Percentiles rank a stretch among this genome's conserved stretches.
Conservation (phyloP, 805 yeast genomes). For the Ogataea methanolica region DNA sequence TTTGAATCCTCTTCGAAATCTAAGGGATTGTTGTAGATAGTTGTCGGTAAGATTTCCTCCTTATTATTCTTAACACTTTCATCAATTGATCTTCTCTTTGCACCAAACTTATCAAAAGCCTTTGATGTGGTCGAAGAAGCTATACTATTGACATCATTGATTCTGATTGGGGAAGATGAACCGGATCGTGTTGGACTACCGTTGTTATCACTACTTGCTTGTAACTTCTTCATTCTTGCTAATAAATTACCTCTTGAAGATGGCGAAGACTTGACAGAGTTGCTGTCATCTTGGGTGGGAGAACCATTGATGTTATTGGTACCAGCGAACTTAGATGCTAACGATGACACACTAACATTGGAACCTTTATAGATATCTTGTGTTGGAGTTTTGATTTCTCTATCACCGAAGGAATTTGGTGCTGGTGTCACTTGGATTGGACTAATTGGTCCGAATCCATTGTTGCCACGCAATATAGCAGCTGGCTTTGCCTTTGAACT, state of each 20-base stretch:
- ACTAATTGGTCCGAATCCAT: conserved; percentile 5
- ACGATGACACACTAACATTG: conserved; percentile 22
- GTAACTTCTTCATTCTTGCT: conserved; percentile 25
- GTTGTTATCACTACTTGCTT: conserved; percentile 12
- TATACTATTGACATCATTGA: background rate
- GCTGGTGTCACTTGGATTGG: conserved; percentile 17
- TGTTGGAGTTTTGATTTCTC: conserved; percentile 5
- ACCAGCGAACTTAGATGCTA: conserved; percentile 26
- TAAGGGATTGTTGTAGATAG: conserved; percentile 1
- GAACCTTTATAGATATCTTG: conserved; percentile 12
- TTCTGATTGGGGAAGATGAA: conserved; percentile 16
- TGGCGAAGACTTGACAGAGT: conserved; percentile 14
- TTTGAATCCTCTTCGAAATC: background rate
- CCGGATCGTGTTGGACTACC: conserved; percentile 11
- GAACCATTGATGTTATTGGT: background rate
- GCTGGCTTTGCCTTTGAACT: background rate
- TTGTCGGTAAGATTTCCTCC: background rate
- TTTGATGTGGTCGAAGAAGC: conserved; percentile 6
- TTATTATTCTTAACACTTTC: background rate
- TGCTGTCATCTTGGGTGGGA: conserved; percentile 5
- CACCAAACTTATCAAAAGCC: conserved; percentile 29
- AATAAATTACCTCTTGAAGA: conserved; percentile 18
- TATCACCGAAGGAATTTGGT: background rate
- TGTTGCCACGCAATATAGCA: background rate
- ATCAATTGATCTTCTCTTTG: conserved; percentile 18